These are phyloP conservation scores for Mycosphaerella arachidis DNA, from an alignment of 2,329 filamentous ascomycete species.

Conservation along the genomic window DNA sequence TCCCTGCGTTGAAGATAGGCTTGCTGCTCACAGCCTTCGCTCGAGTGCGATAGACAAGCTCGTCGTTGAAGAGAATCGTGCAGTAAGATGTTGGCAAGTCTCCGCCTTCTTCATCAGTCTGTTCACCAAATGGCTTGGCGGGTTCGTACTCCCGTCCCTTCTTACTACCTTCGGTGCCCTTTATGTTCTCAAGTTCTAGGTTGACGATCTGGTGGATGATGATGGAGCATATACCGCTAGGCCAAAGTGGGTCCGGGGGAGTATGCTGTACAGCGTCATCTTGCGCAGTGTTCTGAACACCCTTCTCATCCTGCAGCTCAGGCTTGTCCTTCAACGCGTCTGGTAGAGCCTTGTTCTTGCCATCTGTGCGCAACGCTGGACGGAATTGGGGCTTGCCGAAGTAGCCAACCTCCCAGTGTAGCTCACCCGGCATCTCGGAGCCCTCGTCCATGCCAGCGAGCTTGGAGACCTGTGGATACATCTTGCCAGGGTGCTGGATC, in stretches of 20 bases:
- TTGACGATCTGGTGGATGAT: constrained; percentile 94
- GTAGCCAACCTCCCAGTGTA: constrained; percentile 95
- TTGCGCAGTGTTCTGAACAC: constrained; percentile 63
- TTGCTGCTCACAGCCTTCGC: constrained; percentile 90
- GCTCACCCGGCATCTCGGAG: constrained; percentile 83
- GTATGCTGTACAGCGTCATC: constrained; percentile 86
- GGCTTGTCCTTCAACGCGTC: constrained; percentile 67
- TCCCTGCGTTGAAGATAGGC: constrained; percentile 95
- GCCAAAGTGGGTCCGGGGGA: constrained; percentile 93
- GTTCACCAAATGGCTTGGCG: constrained; percentile 76
- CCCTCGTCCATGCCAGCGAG: constrained; percentile 77
- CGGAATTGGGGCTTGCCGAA: constrained; percentile 89
- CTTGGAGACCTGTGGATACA: constrained; percentile 84
- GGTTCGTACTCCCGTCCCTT: constrained; percentile 87
- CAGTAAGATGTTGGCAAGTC: constrained; percentile 87
- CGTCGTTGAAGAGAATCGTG: constrained; percentile 84
- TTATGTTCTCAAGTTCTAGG: constrained; percentile 84
- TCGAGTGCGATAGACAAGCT: constrained; percentile 87
- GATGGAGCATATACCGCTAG: constrained; percentile 79
- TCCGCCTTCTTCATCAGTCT: constrained; percentile 76
- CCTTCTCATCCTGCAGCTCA: constrained; percentile 84
- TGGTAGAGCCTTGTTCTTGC: constrained; percentile 74
- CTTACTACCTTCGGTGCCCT: constrained; percentile 74
- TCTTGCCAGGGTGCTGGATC: constrained; percentile 87
- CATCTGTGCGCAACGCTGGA: constrained; percentile 77